Percentiles rank a stretch among this genome's conserved stretches.
Conservation (phyloP, 208 protist species). For the Wallacemonas collosoma region DNA sequence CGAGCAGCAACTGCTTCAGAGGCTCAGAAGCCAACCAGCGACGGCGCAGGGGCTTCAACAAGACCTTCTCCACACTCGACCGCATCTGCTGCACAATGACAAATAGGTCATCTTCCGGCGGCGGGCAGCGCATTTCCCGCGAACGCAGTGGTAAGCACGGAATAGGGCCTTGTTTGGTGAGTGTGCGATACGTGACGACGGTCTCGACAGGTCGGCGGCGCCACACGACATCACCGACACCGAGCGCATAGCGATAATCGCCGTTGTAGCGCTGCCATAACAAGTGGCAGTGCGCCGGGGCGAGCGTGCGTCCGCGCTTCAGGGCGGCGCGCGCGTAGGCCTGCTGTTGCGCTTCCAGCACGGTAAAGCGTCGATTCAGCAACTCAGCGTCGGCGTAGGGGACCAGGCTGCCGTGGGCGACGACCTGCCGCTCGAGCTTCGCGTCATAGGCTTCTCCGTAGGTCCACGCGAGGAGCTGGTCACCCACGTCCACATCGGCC, state of each 20-base stretch:
- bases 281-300: conserved; percentile 1
- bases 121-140: conserved; percentile 14
- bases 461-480: conserved; percentile 79
- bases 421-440: conserved; percentile 70
- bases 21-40: conserved; percentile 15
- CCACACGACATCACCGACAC: conserved; percentile 80
- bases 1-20: conserved; percentile 24
- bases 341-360: neutral
- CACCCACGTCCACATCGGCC: conserved; percentile 66
- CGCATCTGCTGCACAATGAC: conserved; percentile 54
- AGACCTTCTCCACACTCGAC: conserved; percentile 36
- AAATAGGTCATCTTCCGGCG: conserved; percentile 63
- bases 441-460: conserved; percentile 91
- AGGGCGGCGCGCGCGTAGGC: neutral
- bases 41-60: conserved; percentile 48
- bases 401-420: conserved; percentile 65
- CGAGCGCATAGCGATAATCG: conserved; percentile 77
- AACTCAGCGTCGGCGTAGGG: conserved; percentile 63
- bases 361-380: conserved; percentile 47
- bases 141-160: conserved; percentile 2
- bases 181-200: conserved; percentile 5
- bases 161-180: conserved; percentile 16
- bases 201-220: conserved; percentile 35
- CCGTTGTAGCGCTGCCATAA: conserved; percentile 74
- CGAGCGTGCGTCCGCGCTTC: conserved; percentile 10